Conservation (phyloP, 2,329 filamentous ascomycete species). For the Zymoseptoria tritici region DNA sequence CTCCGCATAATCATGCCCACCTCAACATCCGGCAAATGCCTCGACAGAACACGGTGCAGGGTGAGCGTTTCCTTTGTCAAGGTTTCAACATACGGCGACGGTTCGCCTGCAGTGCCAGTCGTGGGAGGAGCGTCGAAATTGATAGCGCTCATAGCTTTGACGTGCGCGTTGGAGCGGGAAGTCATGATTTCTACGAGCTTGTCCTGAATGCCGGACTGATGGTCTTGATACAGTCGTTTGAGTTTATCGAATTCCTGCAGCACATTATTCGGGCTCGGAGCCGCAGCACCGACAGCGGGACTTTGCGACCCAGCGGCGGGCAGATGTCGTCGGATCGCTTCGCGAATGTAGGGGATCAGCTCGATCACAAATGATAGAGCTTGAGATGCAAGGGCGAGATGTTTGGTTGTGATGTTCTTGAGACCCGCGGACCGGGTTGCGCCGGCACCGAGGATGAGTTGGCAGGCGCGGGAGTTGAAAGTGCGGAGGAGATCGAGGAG, state of each 20-base stretch:
- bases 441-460: slow-evolving; percentile 89
- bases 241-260: slow-evolving; percentile 84
- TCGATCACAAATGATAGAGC: slow-evolving; percentile 80
- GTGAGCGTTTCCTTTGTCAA: slow-evolving; percentile 79
- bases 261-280: slow-evolving; percentile 13
- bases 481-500: slow-evolving; percentile 81
- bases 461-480: slow-evolving; percentile 94
- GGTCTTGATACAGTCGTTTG: slow-evolving; percentile 74
- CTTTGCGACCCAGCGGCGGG: slow-evolving; percentile 31
- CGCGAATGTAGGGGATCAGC: slow-evolving; percentile 80
- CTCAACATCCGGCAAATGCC: slow-evolving; percentile 69
- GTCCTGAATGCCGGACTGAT: slow-evolving; percentile 83
- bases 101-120: slow-evolving; percentile 12
- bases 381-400: slow-evolving; percentile 85
- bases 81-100: slow-evolving; percentile 74
- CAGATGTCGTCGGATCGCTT: slow-evolving; percentile 76
- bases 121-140: slow-evolving; percentile 59
- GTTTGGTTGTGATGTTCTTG: slow-evolving; percentile 93
- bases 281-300: slow-evolving; percentile 34
- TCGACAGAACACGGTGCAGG: slow-evolving; percentile 73
- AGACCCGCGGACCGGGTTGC: slow-evolving; percentile 82
- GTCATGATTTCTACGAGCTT: slow-evolving; percentile 93
- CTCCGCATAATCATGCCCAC: slow-evolving; percentile 78
- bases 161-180: slow-evolving; percentile 63
- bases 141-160: slow-evolving; percentile 65